phyloP scores from a whole-genome alignment of 2,329 filamentous ascomycete genomes.

The Talaromyces sp. region DNA sequence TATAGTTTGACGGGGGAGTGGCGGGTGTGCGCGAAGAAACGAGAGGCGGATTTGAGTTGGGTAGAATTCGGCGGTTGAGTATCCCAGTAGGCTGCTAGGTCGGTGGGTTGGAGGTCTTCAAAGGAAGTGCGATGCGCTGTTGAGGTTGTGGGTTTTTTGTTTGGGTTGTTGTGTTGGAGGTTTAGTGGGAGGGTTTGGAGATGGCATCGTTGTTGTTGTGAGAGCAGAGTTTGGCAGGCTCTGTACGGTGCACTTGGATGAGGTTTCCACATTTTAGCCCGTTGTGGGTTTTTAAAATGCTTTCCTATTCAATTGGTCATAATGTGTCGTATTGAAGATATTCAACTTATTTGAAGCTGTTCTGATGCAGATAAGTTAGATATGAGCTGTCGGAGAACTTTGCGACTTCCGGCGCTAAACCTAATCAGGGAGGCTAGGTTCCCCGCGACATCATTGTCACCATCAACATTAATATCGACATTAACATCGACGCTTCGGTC shows the following conservation, averaged over 20 bases:
- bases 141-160: not conserved
- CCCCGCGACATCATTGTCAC: conserved; percentile 4
- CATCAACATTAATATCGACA: conserved; percentile 1
- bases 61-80: conserved; percentile 41
- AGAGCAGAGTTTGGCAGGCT: not conserved
- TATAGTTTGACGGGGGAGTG: conserved; percentile 56
- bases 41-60: conserved; percentile 46
- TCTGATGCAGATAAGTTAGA: not conserved
- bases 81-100: conserved; percentile 51
- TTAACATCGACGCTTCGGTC: too few relatives aligned
- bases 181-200: not conserved
- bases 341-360: not conserved
- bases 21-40: conserved; percentile 46
- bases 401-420: conserved; percentile 13
- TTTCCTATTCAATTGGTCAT: not conserved
- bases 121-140: conserved; percentile 21
- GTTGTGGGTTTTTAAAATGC: not conserved
- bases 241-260: not conserved
- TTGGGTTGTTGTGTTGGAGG: not conserved
- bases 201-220: conserved; percentile 2
- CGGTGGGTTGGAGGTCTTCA: conserved; percentile 30
- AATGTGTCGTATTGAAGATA: not conserved
- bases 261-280: not conserved
- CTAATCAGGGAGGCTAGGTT: not conserved
- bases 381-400: not conserved